Percentiles rank a stretch among this genome's conserved stretches.
Conservation (phyloP, 108 stramenopile genomes). For the Fragilaria radians region DNA sequence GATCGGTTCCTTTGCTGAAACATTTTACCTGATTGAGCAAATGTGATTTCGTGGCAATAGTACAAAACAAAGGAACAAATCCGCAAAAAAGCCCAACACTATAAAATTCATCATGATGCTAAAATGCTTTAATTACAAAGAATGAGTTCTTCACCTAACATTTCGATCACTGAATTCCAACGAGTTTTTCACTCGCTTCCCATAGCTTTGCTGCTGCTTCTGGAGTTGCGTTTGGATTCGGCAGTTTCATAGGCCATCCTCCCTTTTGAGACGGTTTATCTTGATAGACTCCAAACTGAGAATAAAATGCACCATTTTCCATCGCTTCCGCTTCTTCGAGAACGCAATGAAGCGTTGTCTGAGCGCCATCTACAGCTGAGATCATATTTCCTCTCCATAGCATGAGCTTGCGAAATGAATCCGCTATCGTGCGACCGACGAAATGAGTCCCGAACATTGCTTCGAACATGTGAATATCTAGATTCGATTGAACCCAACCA, state of each 20-base stretch:
- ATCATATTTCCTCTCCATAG: slow-evolving; percentile 20
- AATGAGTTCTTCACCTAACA: neutral
- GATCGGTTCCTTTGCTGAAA: too few species aligned
- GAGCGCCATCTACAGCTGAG: slow-evolving; percentile 12
- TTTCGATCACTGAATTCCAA: slow-evolving; percentile 4
- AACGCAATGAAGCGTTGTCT: slow-evolving; percentile 18
- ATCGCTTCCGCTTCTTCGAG: slow-evolving; percentile 13
- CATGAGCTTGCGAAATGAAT: slow-evolving; percentile 3
- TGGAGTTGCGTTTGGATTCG: slow-evolving; percentile 13
- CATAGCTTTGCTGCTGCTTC: slow-evolving; percentile 22
- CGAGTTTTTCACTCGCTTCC: slow-evolving; percentile 23
- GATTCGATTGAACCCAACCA: slow-evolving; percentile 17
- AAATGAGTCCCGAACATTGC: slow-evolving; percentile 10
- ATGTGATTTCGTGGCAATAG: too few species aligned
- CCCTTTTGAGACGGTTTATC: slow-evolving; percentile 10
- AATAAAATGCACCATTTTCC: slow-evolving; percentile 22
- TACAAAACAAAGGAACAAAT: too few species aligned
- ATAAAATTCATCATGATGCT: too few species aligned
- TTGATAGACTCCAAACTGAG: slow-evolving; percentile 20
- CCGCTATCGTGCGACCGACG: neutral
- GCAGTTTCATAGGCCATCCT: slow-evolving; percentile 22
- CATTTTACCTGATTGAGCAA: too few species aligned
- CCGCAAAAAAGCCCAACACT: too few species aligned
- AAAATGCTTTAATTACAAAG: too few species aligned
- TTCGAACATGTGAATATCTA: slow-evolving; percentile 12